A percentile compares a stretch with the other conserved stretches of the same genome.
These are phyloP conservation scores for Ceratocystis cacaofunesta DNA, from an alignment of 2,329 filamentous ascomycete genomes.

Conservation along the genomic window DNA sequence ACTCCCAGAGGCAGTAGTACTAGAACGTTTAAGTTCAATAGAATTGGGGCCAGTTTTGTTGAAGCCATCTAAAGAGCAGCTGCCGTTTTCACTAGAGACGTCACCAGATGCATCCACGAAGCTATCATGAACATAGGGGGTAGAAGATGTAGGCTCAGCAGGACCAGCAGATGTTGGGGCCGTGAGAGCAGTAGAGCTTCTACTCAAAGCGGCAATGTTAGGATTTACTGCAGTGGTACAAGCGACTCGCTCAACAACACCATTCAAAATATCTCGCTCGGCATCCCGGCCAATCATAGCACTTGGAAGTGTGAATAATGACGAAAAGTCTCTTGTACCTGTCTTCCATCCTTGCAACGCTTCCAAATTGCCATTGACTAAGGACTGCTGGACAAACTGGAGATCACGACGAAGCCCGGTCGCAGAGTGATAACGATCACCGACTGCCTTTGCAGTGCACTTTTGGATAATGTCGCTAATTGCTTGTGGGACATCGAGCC, in stretches of 20 bases:
- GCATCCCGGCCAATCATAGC: conserved; percentile 65
- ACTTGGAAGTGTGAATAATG: conserved; percentile 75
- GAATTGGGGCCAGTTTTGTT: conserved; percentile 27
- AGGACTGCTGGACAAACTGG: conserved; percentile 53
- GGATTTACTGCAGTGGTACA: conserved; percentile 40
- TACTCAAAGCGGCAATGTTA: conserved; percentile 10
- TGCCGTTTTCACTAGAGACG: conserved; percentile 44
- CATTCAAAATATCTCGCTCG: conserved; percentile 55
- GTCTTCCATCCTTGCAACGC: conserved; percentile 61
- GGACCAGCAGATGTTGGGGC: conserved; percentile 23
- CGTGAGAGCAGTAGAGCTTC: conserved; percentile 21
- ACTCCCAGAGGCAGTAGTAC: background rate
- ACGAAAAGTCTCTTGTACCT: conserved; percentile 74
- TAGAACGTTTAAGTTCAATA: conserved; percentile 8
- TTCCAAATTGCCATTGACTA: conserved; percentile 58
- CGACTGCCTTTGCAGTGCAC: conserved; percentile 78
- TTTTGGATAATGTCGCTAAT: conserved; percentile 74
- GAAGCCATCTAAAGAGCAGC: conserved; percentile 37
- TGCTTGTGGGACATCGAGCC: conserved; percentile 72
- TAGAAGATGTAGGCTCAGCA: conserved; percentile 41
- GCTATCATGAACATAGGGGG: conserved; percentile 34
- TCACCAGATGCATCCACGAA: conserved; percentile 27
- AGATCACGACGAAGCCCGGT: conserved; percentile 77
- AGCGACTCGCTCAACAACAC: conserved; percentile 62
- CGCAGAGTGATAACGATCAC: conserved; percentile 77